Percentiles rank a stretch among this genome's conserved stretches.
Conservation (phyloP, 192 early-diverging fungal genomes). For the Linnemannia hyalina region DNA sequence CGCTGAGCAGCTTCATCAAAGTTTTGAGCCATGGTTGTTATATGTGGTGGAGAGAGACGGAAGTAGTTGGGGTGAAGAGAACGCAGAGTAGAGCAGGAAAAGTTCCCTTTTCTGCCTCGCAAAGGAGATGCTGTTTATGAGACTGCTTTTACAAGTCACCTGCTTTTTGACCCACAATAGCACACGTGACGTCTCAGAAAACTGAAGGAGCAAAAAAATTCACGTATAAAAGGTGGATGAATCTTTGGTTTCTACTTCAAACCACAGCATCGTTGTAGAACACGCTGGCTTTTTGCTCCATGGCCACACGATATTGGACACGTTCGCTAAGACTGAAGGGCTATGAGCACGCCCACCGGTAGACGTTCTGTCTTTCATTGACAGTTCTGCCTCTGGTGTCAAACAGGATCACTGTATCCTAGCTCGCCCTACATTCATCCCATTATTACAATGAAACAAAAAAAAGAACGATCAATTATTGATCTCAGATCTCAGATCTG, state of each 20-base stretch:
- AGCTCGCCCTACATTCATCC: slow-evolving; percentile 35
- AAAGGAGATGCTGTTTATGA: not conserved
- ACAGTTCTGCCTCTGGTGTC: slow-evolving; percentile 55
- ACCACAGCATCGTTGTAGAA: slow-evolving; percentile 51
- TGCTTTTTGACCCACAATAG: not conserved
- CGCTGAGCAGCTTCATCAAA: slow-evolving; percentile 69
- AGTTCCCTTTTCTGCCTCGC: not conserved
- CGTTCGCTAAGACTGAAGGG: slow-evolving; percentile 38
- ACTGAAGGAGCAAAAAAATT: not conserved
- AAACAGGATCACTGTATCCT: slow-evolving; percentile 26
- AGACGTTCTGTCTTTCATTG: slow-evolving; percentile 41
- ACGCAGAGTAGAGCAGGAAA: not conserved
- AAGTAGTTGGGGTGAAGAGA: not conserved
- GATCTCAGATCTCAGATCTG: not conserved
- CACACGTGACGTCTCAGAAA: not conserved
- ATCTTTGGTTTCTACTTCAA: not conserved
- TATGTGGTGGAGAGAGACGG: not conserved
- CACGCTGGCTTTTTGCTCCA: slow-evolving; percentile 29
- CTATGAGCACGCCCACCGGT: slow-evolving; percentile 52
- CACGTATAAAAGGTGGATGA: not conserved
- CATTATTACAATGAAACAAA: not conserved
- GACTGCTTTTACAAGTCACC: slow-evolving; percentile 13
- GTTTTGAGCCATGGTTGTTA: slow-evolving; percentile 39
- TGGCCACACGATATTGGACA: slow-evolving; percentile 57
- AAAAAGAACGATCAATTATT: not conserved